phyloP scores from a whole-genome alignment of 306 rosid species.

The Hippophae rhamnoides region DNA sequence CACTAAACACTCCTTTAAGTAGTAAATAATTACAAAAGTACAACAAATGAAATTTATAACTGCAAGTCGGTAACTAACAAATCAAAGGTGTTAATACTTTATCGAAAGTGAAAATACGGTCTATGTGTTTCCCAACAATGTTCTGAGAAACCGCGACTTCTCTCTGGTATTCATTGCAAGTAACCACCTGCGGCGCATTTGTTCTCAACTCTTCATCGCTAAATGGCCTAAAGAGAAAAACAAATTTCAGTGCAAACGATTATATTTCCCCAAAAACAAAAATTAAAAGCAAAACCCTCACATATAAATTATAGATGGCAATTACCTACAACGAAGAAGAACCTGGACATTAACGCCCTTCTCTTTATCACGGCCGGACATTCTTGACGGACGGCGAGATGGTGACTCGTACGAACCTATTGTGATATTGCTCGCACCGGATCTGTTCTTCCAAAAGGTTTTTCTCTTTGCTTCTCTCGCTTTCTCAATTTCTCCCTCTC shows the following conservation, averaged over 20 bases:
- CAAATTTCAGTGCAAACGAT: neutral
- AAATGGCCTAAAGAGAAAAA: slow-evolving; percentile 44
- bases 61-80: neutral
- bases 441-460: slow-evolving; percentile 15
- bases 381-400: slow-evolving; percentile 22
- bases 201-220: slow-evolving; percentile 84
- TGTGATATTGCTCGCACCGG: slow-evolving; percentile 11
- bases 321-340: slow-evolving; percentile 87
- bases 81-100: slow-evolving; percentile 33
- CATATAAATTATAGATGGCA: neutral
- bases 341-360: slow-evolving; percentile 96
- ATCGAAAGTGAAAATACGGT: slow-evolving; percentile 81
- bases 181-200: slow-evolving; percentile 81
- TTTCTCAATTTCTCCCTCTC: slow-evolving; percentile 6
- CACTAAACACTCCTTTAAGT: no score
- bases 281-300: slow-evolving; percentile 3
- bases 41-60: no score
- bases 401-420: slow-evolving; percentile 9
- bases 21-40: no score
- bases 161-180: slow-evolving; percentile 65
- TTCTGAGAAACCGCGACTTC: slow-evolving; percentile 85
- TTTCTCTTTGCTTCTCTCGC: slow-evolving; percentile 1
- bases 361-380: slow-evolving; percentile 84
- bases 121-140: slow-evolving; percentile 84
- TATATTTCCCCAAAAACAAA: neutral